phyloP scores from a whole-genome alignment of 176 grass and related monocot genomes.

The Thinopyrum elongatum region DNA sequence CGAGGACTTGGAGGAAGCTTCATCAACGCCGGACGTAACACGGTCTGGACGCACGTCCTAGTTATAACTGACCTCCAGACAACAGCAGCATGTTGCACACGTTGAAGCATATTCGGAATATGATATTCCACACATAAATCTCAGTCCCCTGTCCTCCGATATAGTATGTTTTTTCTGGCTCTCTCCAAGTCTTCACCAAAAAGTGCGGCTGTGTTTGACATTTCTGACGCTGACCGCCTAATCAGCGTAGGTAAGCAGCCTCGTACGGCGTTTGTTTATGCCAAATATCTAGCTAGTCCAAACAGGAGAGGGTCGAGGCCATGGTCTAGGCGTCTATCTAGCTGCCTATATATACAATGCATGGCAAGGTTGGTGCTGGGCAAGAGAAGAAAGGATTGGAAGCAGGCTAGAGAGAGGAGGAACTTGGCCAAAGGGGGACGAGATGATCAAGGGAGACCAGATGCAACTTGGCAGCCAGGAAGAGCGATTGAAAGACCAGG shows the following conservation, averaged over 20 bases:
- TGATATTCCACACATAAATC: conserved; percentile 43
- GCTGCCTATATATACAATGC: conserved; percentile 36
- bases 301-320: conserved; percentile 27
- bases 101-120: conserved; percentile 50
- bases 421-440: no score
- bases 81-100: conserved; percentile 64
- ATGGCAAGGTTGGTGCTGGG: conserved; percentile 4
- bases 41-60: conserved; percentile 31
- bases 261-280: conserved; percentile 50
- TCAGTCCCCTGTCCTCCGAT: not conserved
- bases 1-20: conserved; percentile 24
- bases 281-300: conserved; percentile 39
- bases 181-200: conserved; percentile 43
- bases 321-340: not conserved
- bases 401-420: conserved; percentile 15
- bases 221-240: conserved; percentile 51
- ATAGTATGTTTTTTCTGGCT: not conserved
- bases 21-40: not conserved
- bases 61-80: conserved; percentile 17
- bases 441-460: conserved; percentile 36
- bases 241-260: conserved; percentile 53
- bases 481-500: conserved; percentile 25
- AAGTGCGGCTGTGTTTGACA: conserved; percentile 59
- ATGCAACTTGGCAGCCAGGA: conserved; percentile 21
- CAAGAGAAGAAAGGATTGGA: conserved; percentile 19